Percentiles rank a stretch among this genome's conserved stretches.
Conservation (phyloP, 208 protist genomes). For the Trypanosoma avium region DNA sequence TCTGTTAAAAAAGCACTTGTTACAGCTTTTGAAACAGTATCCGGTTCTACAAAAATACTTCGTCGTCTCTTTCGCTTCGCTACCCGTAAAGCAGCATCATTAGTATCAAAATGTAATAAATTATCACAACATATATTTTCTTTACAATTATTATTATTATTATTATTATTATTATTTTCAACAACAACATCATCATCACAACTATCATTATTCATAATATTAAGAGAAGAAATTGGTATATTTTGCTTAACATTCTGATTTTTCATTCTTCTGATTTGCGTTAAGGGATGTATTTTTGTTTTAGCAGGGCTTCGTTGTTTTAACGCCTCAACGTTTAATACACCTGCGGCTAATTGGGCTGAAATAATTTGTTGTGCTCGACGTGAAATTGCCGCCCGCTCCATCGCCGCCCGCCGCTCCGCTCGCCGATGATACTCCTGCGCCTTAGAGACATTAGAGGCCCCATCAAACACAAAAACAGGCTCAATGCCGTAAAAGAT, state of each 20-base stretch:
- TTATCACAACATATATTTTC: too few relatives aligned
- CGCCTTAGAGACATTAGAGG: constrained; percentile 51
- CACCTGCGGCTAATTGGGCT: constrained; percentile 65
- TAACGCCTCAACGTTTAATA: constrained; percentile 42
- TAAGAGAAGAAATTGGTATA: too few relatives aligned
- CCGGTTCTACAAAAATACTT: constrained; percentile 30
- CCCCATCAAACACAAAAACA: constrained; percentile 89
- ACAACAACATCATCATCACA: too few relatives aligned
- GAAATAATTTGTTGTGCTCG: constrained; percentile 64
- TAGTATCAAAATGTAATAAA: too few relatives aligned
- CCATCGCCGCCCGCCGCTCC: constrained; percentile 34
- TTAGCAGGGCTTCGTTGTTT: not conserved
- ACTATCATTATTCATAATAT: too few relatives aligned
- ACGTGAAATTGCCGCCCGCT: constrained; percentile 39
- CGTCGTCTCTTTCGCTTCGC: constrained; percentile 7
- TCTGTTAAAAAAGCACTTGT: constrained; percentile 61
- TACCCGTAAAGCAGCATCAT: too few relatives aligned
- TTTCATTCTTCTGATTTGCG: too few relatives aligned
- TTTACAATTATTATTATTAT: too few relatives aligned
- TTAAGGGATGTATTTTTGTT: not conserved
- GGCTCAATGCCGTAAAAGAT: constrained; percentile 86
- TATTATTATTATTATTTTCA: too few relatives aligned
- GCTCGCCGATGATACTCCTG: constrained; percentile 58
- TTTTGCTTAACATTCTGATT: too few relatives aligned
- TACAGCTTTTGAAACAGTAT: constrained; percentile 40